phyloP scores from a whole-genome alignment of 768 basidiomycete genomes.

The Trametes meyenii region DNA sequence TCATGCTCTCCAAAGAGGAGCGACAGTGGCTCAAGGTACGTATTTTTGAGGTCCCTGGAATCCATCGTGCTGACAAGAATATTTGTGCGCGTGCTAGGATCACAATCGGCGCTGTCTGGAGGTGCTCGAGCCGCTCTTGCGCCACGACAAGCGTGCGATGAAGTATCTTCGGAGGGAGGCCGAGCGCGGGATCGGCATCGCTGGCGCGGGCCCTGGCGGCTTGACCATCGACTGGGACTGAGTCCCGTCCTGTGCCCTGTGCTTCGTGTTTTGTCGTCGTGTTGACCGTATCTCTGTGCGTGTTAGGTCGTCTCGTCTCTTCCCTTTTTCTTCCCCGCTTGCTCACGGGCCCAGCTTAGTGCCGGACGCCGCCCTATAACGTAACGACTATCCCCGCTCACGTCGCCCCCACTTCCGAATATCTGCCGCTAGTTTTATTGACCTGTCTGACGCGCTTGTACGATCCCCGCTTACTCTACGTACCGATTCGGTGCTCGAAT shows the following conservation, averaged over 20 bases:
- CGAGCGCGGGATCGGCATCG: conserved; percentile 74
- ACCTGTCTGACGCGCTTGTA: background rate
- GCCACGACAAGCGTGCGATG: conserved; percentile 78
- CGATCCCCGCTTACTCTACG: conserved; percentile 1
- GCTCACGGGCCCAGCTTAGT: background rate
- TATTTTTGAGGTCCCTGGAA: background rate
- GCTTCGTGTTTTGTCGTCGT: background rate
- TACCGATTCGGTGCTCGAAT: conserved; percentile 3
- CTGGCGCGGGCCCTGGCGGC: conserved; percentile 63
- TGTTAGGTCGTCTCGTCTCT: background rate
- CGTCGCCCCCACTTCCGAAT: background rate
- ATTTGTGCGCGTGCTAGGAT: conserved; percentile 45
- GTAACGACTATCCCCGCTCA: too few species aligned
- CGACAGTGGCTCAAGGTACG: conserved; percentile 81
- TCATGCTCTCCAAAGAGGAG: conserved; percentile 84
- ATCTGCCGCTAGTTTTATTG: background rate
- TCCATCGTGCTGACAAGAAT: background rate
- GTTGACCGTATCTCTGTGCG: background rate
- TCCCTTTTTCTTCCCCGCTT: background rate
- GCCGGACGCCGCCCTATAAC: too few species aligned
- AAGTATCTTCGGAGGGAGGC: conserved; percentile 81
- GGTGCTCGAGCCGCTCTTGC: conserved; percentile 63
- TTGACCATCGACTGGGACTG: conserved; percentile 81
- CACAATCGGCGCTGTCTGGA: conserved; percentile 79
- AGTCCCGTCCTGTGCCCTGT: conserved; percentile 1